Base-by-base conservation (phyloP, 768 basidiomycete species). In the Lentinula raphanica region DNA sequence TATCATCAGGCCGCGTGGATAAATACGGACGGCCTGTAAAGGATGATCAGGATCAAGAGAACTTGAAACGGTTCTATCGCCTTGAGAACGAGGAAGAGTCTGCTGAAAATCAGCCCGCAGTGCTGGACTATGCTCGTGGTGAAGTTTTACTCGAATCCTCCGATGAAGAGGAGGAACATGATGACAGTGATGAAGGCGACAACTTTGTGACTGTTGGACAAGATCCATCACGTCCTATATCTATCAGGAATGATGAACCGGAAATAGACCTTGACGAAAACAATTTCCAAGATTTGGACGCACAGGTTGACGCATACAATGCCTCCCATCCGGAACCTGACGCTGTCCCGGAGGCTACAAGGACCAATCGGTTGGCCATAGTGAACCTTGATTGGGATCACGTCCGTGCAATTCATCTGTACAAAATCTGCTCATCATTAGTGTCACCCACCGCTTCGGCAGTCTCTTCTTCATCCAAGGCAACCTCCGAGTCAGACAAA, bases 331-430 rank as follows among this genome's bases (percentile, higher is more conserved):
- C 78, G 9, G 78, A 79, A 23, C 74, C 76, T 2, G 74, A 71
- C 6, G 66, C 67, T 3, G 69, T 63, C 11, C 73, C 75, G 1
- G 77, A 74, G 8, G 71, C 75, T 9, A 70, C 76, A 48, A 70
- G 65, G 9, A 94, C 93, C 2, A 79, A 74, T 56, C 80, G 96
- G 23, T 68, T 99, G 6, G 97, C 96, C 0, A 82, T 89, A 45
- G 96, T 98, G 62, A 98, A 98, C 69, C 82, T 98, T 53, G 97
- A 99, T 72, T 99, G 97, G 97, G 97, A 98, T 69, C 83, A 98
- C 71, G 85, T 98, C 51, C 88, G 89, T 56, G 93, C 96, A 0
- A 74, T 75, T 19, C 94, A 98, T 68, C 76, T 99, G 12, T 97
- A 86, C 82, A 93, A 91, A 72, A 91, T 98, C 35, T 92, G 92